These are phyloP conservation scores for Leucocoprinus leucothites DNA, from an alignment of 768 basidiomycete genomes.

Conservation along the genomic window DNA sequence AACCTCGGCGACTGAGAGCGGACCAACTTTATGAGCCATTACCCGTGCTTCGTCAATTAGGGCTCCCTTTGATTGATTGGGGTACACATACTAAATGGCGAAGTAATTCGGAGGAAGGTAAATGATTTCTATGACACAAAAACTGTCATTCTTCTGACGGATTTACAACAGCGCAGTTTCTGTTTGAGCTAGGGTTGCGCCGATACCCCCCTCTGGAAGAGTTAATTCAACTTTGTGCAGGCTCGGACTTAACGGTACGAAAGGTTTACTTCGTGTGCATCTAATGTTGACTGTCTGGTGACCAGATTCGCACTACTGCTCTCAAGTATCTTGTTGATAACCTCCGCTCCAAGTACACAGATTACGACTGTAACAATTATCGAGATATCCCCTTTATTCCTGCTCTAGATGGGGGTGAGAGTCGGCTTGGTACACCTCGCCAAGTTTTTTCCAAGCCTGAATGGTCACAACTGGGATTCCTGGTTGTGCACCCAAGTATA, in stretches of 20 bases:
- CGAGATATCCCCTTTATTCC: conserved; percentile 75
- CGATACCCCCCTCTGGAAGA: conserved; percentile 65
- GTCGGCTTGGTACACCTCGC: conserved; percentile 55
- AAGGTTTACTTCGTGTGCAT: not conserved
- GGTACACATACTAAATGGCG: conserved; percentile 76
- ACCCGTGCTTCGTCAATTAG: conserved; percentile 65
- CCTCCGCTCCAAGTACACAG: conserved; percentile 51
- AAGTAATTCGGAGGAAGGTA: conserved; percentile 82
- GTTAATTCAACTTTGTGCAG: conserved; percentile 68
- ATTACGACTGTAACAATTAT: conserved; percentile 56
- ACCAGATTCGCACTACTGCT: conserved; percentile 50
- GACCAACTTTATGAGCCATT: conserved; percentile 83
- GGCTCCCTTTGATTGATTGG: conserved; percentile 88
- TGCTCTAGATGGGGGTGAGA: conserved; percentile 50
- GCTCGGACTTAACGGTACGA: conserved; percentile 38
- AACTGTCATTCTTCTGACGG: not conserved
- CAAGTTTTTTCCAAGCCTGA: conserved; percentile 70
- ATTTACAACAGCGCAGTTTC: conserved; percentile 64
- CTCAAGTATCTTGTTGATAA: conserved; percentile 85
- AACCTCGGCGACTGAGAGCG: conserved; percentile 54
- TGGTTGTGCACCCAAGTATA: conserved; percentile 54
- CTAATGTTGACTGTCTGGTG: not conserved
- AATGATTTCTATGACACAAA: conserved; percentile 10
- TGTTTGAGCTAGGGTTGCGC: conserved; percentile 68
- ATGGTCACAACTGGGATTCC: conserved; percentile 77